Base-by-base conservation (phyloP, 2,329 filamentous ascomycete genomes). In the Dothistroma pini region DNA sequence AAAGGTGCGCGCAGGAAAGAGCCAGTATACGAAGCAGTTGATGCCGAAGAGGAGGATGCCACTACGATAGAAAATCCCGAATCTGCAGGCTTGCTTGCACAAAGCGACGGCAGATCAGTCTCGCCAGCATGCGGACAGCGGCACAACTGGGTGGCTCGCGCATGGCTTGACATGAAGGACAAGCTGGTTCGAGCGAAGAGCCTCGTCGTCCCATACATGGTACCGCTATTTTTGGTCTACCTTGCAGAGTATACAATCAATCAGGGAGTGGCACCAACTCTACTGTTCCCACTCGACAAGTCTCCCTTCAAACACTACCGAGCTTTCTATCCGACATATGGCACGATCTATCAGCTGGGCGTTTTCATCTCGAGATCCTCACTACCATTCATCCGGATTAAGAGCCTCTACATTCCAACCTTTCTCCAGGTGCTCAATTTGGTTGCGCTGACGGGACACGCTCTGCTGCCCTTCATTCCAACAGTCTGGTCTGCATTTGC, bases 241-340 rank as follows among this genome's bases (percentile, higher is more conserved):
- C 84, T 97, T 38, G 91, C 93, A 59, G 95, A 99, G 79, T 99
- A 99, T 75, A 96, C 90, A 58, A 97, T 97, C 76, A 97, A 97
- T 78, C 93, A 96, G 78, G 93, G 93, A 38, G 91, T 97, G 0
- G 83, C 91, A 0, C 93, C 95, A 0, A 96, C 92, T 0, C 80
- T 97, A 0, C 84, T 99, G 4, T 99, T 96, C 72, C 91, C 93
- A 0, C 80, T 97, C 0, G 72, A 81, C 0, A 77, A 83, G 11
- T 89, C 90, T 0, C 95, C 95, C 0, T 97, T 97, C 74, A 77
- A 80, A 34, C 85, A 91, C 67, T 95, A 87, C 73, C 88, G 93
- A 47, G 89, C 88, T 34, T 97, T 97, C 75, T 99, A 99, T 71
- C 93, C 93, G 0, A 91, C 93, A 64, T 99, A 99, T 75, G 89